These are phyloP conservation scores for Lasiosphaeriaceae sp. DNA, from an alignment of 495 filamentous ascomycete genomes.

Conservation along the genomic window DNA sequence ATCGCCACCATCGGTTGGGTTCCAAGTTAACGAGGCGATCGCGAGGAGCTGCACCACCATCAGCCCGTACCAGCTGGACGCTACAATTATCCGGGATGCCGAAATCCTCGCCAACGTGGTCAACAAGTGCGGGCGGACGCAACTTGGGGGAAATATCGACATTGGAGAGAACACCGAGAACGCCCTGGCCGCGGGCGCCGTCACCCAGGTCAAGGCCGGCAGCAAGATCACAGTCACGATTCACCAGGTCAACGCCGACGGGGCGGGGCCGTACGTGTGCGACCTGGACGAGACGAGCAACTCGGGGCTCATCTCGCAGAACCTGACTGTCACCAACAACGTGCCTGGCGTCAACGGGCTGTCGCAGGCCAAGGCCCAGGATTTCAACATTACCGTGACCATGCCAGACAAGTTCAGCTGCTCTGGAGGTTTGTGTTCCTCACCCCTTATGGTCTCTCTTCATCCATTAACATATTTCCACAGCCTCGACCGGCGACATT, in stretches of 20 bases:
- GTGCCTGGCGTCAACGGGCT: slow-evolving; percentile 45
- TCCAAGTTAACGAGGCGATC: slow-evolving; percentile 39
- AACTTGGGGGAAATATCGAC: slow-evolving; percentile 51
- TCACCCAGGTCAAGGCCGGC: slow-evolving; percentile 42
- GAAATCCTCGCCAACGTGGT: slow-evolving; percentile 44
- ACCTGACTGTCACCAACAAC: slow-evolving; percentile 41
- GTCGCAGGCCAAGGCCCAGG: slow-evolving; percentile 41
- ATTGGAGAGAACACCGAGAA: slow-evolving; percentile 52
- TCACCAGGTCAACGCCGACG: slow-evolving; percentile 54
- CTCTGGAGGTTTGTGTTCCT: slow-evolving; percentile 30
- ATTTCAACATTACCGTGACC: slow-evolving; percentile 43
- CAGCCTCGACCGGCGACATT: slow-evolving; percentile 45
- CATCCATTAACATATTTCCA: not conserved
- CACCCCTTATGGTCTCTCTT: not conserved
- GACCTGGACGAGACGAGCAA: slow-evolving; percentile 45
- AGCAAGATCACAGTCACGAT: slow-evolving; percentile 40
- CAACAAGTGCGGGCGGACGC: slow-evolving; percentile 47
- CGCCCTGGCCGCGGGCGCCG: slow-evolving; percentile 36
- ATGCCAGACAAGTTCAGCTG: slow-evolving; percentile 40
- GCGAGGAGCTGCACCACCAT: slow-evolving; percentile 48
- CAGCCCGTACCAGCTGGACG: slow-evolving; percentile 50
- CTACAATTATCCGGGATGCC: slow-evolving; percentile 50
- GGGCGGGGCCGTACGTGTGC: slow-evolving; percentile 51
- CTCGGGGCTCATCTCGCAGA: slow-evolving; percentile 37
- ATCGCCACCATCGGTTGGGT: slow-evolving; percentile 40